phyloP scores from a whole-genome alignment of 805 yeast species.

The Starmera pachycereana region DNA sequence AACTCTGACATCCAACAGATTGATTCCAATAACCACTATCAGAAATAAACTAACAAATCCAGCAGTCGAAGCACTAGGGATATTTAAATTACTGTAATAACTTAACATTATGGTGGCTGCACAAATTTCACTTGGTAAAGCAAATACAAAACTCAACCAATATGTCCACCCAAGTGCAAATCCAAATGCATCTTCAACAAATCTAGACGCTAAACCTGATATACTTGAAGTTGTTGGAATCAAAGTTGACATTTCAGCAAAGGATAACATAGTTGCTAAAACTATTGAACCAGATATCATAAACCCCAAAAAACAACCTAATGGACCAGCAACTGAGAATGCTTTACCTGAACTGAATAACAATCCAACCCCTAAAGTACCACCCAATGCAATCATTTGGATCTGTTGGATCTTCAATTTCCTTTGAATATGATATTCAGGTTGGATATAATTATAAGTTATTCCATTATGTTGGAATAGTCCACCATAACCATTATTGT shows the following conservation, averaged over 20 bases:
- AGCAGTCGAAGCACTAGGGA: conserved; percentile 40
- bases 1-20: conserved; percentile 57
- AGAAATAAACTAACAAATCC: conserved; percentile 61
- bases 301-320: conserved; percentile 65
- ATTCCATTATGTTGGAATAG: background rate
- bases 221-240: conserved; percentile 75
- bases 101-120: conserved; percentile 72
- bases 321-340: conserved; percentile 63
- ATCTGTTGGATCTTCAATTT: conserved; percentile 55
- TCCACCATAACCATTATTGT: background rate
- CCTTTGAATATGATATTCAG: conserved; percentile 33
- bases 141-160: conserved; percentile 62
- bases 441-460: background rate
- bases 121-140: conserved; percentile 70
- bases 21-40: conserved; percentile 33
- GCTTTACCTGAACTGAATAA: conserved; percentile 65
- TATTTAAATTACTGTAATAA: conserved; percentile 47
- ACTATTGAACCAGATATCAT: conserved; percentile 55
- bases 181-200: conserved; percentile 71
- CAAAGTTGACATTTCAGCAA: conserved; percentile 75
- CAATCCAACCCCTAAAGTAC: conserved; percentile 71
- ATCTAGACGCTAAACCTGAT: conserved; percentile 62
- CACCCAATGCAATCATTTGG: conserved; percentile 73
- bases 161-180: conserved; percentile 67
- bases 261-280: conserved; percentile 57